Evolutionary conservation across 805 yeast genomes (phyloP).

Genomic region (Teunomyces panamensis): DNA sequence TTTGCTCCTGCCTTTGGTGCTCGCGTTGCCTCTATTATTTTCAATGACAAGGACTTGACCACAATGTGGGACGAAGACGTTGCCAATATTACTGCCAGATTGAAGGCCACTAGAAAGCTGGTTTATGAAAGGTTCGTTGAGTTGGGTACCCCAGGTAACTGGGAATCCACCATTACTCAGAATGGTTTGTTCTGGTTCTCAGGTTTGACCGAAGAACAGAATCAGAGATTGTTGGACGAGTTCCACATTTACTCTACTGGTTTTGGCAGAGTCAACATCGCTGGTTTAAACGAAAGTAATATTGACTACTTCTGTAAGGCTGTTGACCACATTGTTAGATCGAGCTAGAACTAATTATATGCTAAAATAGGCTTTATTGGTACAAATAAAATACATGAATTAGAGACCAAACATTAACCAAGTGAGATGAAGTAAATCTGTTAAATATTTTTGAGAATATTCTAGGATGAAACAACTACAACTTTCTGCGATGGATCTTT

Average conservation of each 20-base stretch:
- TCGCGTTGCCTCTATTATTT: constrained; percentile 34
- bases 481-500: constrained; percentile 48
- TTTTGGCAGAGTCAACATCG: constrained; percentile 44
- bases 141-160: constrained; percentile 42
- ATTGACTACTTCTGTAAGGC: constrained; percentile 36
- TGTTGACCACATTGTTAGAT: constrained; percentile 36
- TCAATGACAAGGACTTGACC: constrained; percentile 19
- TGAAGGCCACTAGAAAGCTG: constrained; percentile 28
- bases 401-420: background rate
- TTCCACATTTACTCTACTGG: constrained; percentile 38
- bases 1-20: constrained; percentile 50
- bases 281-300: constrained; percentile 41
- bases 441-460: background rate
- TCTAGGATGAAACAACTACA: background rate
- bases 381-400: constrained; percentile 3
- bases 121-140: constrained; percentile 27
- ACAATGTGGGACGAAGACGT: constrained; percentile 38
- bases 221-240: constrained; percentile 26
- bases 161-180: constrained; percentile 36
- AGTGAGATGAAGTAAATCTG: background rate
- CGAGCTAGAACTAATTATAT: background rate
- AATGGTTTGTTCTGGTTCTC: constrained; percentile 46
- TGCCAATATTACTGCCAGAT: constrained; percentile 25
- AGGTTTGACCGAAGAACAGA: constrained; percentile 36
- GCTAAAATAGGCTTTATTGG: background rate